Evolutionary conservation across 129 eudicot genomes (phyloP).

Genomic region (Helianthus tuberosus): DNA sequence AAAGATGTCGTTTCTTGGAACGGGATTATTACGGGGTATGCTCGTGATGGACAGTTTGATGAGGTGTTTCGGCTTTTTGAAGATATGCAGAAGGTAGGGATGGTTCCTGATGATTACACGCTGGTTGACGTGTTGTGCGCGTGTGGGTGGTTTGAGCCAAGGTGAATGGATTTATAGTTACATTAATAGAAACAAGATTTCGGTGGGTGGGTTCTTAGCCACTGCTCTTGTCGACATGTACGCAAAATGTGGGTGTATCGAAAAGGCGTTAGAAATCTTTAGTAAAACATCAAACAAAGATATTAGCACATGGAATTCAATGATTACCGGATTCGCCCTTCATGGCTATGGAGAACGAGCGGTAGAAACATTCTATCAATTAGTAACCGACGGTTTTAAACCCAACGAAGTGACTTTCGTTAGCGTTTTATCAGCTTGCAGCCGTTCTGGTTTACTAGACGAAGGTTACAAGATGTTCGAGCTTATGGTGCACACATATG

Average conservation of each 20-base stretch:
- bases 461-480: slow-evolving; percentile 49
- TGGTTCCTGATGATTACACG: slow-evolving; percentile 44
- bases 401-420: slow-evolving; percentile 56
- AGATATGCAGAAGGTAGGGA: slow-evolving; percentile 35
- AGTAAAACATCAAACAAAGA: slow-evolving; percentile 31
- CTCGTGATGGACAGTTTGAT: slow-evolving; percentile 28
- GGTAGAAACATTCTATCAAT: slow-evolving; percentile 31
- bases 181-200: slow-evolving; percentile 31
- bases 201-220: slow-evolving; percentile 50
- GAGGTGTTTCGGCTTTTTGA: slow-evolving; percentile 50
- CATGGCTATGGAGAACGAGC: slow-evolving; percentile 37
- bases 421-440: slow-evolving; percentile 55
- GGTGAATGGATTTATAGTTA: slow-evolving; percentile 49
- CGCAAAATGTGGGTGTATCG: slow-evolving; percentile 48
- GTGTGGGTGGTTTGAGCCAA: slow-evolving; percentile 44
- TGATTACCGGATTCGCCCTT: slow-evolving; percentile 43
- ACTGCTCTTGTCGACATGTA: slow-evolving; percentile 59
- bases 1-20: slow-evolving; percentile 57
- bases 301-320: slow-evolving; percentile 56
- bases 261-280: slow-evolving; percentile 47
- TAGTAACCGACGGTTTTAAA: slow-evolving; percentile 32
- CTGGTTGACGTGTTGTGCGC: slow-evolving; percentile 47
- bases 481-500: slow-evolving; percentile 35
- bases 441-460: slow-evolving; percentile 41
- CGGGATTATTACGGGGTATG: slow-evolving; percentile 47